Percentiles rank a stretch among this genome's conserved stretches.
Conservation (phyloP, 2,329 filamentous ascomycete genomes). For the Microdochium nivale region DNA sequence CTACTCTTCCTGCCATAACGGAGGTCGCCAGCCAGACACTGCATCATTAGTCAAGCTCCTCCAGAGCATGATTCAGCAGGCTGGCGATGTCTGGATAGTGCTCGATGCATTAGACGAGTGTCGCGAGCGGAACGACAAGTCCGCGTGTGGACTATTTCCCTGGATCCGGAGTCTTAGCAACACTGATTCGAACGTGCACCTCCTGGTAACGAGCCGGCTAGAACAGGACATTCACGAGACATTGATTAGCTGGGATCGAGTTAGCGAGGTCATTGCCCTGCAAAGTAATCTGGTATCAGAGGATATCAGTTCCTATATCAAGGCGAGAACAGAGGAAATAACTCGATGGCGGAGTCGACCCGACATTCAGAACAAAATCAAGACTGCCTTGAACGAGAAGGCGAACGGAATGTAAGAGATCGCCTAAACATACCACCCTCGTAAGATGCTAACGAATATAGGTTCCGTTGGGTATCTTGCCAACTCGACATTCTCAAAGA, state of each 20-base stretch:
- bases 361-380: constrained; percentile 12
- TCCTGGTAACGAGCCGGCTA: constrained; percentile 14
- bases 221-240: constrained; percentile 13
- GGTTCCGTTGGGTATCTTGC: constrained; percentile 16
- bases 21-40: constrained; percentile 12
- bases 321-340: constrained; percentile 7
- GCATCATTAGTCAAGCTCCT: constrained; percentile 12
- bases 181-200: constrained; percentile 4
- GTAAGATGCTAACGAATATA: constrained; percentile 6
- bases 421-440: not conserved
- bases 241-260: constrained; percentile 6
- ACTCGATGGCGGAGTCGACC: constrained; percentile 11
- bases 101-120: constrained; percentile 22
- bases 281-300: constrained; percentile 8
- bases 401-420: constrained; percentile 20
- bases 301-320: constrained; percentile 18
- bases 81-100: constrained; percentile 13
- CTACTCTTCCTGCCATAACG: constrained; percentile 14
- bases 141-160: constrained; percentile 3
- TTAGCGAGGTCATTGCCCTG: constrained; percentile 10
- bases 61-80: constrained; percentile 13
- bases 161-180: constrained; percentile 6
- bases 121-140: constrained; percentile 1
- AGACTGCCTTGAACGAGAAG: constrained; percentile 10
- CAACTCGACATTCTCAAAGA: constrained; percentile 10